These are phyloP conservation scores for Vitellaria paradoxa DNA, from an alignment of 179 eudicot genomes.

Conservation along the genomic window DNA sequence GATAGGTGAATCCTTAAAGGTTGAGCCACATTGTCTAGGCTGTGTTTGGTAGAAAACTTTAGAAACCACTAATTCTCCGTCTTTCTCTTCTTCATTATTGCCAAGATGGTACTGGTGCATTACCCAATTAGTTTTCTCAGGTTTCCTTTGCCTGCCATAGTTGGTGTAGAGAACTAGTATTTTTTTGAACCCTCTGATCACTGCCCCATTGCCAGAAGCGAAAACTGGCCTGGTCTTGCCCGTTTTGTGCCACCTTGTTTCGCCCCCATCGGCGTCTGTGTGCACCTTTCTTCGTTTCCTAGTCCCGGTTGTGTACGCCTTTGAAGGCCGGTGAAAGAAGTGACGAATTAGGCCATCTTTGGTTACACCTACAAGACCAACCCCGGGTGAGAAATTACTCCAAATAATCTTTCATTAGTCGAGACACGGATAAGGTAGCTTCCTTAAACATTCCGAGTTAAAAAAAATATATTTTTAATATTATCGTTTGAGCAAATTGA, in stretches of 20 bases:
- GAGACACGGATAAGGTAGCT: too few relatives aligned
- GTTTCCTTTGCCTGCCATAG: constrained; percentile 58
- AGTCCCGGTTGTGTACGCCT: constrained; percentile 79
- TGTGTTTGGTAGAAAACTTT: constrained; percentile 80
- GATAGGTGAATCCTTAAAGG: background rate
- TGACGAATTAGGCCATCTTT: too few relatives aligned
- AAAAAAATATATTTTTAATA: too few relatives aligned
- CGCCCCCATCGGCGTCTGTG: constrained; percentile 8
- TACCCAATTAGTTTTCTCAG: constrained; percentile 72
- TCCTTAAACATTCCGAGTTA: too few relatives aligned
- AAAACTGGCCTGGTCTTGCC: constrained; percentile 59
- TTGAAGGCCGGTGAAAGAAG: constrained; percentile 67
- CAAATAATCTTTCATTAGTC: too few relatives aligned
- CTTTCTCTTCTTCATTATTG: constrained; percentile 56
- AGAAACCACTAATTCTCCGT: constrained; percentile 60
- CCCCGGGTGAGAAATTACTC: too few relatives aligned
- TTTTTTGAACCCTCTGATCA: constrained; percentile 66
- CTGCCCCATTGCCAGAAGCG: constrained; percentile 20
- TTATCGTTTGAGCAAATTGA: too few relatives aligned
- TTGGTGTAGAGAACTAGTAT: constrained; percentile 65
- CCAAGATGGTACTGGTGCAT: constrained; percentile 81
- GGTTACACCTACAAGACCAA: too few relatives aligned
- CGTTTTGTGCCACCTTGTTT: constrained; percentile 64
- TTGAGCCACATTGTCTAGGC: constrained; percentile 52
- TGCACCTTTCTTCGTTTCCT: constrained; percentile 54